phyloP scores from a whole-genome alignment of 2,329 filamentous ascomycete species.

The Nothopassalora personata region DNA sequence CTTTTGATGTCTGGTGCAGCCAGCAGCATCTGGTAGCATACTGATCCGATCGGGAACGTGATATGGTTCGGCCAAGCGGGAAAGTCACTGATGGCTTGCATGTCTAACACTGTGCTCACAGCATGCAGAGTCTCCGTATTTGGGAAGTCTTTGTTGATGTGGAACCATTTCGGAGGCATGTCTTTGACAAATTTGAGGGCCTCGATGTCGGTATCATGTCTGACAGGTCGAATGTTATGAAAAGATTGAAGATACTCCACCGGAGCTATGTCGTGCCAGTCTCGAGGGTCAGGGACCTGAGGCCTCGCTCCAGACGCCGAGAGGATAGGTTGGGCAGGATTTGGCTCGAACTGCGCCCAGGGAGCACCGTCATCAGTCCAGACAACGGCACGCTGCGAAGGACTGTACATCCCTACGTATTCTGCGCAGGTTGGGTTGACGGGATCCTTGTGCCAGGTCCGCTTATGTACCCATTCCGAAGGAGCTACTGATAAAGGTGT shows the following conservation, averaged over 20 bases:
- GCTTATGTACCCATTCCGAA: no score
- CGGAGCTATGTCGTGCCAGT: not conserved
- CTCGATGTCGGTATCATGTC: no score
- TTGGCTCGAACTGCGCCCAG: not conserved
- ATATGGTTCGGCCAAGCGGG: not conserved
- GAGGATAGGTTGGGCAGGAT: no score
- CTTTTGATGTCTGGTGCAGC: not conserved
- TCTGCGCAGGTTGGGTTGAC: not conserved
- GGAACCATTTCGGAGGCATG: not conserved
- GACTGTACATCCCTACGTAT: not conserved
- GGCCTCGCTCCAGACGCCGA: no score
- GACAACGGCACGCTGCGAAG: not conserved
- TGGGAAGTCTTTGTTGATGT: not conserved
- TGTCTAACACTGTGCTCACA: not conserved
- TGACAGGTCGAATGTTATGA: no score
- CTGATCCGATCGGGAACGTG: not conserved
- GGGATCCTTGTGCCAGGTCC: not conserved
- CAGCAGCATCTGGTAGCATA: not conserved
- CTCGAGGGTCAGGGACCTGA: not conserved
- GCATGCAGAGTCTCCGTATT: not conserved
- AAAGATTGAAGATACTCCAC: not conserved
- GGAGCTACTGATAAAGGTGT: no score
- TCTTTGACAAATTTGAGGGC: no score
- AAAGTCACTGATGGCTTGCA: not conserved
- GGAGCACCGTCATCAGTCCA: not conserved